phyloP scores from a whole-genome alignment of 2,329 filamentous ascomycete genomes.

The Cucurbitaria berberidis region DNA sequence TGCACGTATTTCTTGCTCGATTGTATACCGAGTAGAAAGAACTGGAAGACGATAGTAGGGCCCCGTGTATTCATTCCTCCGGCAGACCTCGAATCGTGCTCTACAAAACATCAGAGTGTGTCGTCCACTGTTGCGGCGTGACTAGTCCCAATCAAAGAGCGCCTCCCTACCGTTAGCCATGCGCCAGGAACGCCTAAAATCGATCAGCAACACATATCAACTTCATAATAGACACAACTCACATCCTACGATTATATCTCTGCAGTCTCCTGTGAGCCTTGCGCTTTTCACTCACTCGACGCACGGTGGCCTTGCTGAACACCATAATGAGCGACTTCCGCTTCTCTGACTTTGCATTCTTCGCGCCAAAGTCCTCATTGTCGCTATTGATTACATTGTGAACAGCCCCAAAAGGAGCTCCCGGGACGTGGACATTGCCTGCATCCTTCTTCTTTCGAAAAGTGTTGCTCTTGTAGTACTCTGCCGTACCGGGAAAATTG shows the following conservation, averaged over 20 bases:
- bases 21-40: too few relatives aligned
- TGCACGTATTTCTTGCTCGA: too few relatives aligned
- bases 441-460: conserved; percentile 6
- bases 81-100: too few relatives aligned
- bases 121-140: too few relatives aligned
- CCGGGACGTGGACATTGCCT: neutral
- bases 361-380: neutral
- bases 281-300: neutral
- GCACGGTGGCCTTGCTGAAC: conserved; percentile 6
- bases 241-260: neutral
- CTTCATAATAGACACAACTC: neutral
- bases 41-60: too few relatives aligned
- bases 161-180: neutral
- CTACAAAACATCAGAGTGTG: too few relatives aligned
- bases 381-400: neutral
- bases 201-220: neutral
- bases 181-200: neutral
- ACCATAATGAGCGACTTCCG: conserved; percentile 7
- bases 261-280: neutral
- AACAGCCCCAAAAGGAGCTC: too few relatives aligned
- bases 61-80: too few relatives aligned
- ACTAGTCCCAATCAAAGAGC: conserved; percentile 7
- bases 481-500: conserved; percentile 5
- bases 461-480: conserved; percentile 14
- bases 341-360: neutral